These are phyloP conservation scores for Citrus inodora DNA, from an alignment of 345 rosid genomes.

Conservation along the genomic window DNA sequence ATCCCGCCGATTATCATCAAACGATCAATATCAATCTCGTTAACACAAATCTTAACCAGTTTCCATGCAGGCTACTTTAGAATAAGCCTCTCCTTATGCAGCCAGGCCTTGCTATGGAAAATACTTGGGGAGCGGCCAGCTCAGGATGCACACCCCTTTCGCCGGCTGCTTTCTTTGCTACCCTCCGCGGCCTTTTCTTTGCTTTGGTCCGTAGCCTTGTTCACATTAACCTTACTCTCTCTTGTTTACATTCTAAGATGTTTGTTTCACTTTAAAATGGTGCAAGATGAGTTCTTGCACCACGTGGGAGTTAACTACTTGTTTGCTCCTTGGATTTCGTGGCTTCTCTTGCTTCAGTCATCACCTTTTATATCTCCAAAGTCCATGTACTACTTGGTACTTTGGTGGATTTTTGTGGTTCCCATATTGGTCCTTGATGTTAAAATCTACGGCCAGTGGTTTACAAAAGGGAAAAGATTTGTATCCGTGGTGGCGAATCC, in stretches of 20 bases:
- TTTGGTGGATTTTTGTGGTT: constrained; percentile 29
- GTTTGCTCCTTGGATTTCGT: constrained; percentile 32
- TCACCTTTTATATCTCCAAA: constrained; percentile 24
- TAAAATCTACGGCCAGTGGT: constrained; percentile 37
- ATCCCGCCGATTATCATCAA: background rate
- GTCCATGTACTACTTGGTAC: background rate
- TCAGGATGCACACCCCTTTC: constrained; percentile 21
- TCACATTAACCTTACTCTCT: constrained; percentile 33
- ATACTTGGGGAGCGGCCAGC: constrained; percentile 28
- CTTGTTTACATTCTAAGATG: constrained; percentile 37
- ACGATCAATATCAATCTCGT: constrained; percentile 4
- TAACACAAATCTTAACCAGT: constrained; percentile 16
- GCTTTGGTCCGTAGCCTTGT: constrained; percentile 44
- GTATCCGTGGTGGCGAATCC: constrained; percentile 30
- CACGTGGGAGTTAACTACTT: constrained; percentile 30
- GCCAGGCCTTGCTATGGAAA: constrained; percentile 58
- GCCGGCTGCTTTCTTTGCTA: constrained; percentile 21
- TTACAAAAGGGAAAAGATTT: constrained; percentile 35
- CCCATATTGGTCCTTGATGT: constrained; percentile 31
- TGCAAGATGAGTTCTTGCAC: constrained; percentile 52
- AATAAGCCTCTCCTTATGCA: constrained; percentile 47
- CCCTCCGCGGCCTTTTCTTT: constrained; percentile 40
- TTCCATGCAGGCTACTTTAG: constrained; percentile 58
- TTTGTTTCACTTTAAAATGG: constrained; percentile 32
- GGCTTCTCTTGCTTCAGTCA: constrained; percentile 35